Base-by-base conservation (phyloP, 306 rosid species). In the Trifolium dubium region DNA sequence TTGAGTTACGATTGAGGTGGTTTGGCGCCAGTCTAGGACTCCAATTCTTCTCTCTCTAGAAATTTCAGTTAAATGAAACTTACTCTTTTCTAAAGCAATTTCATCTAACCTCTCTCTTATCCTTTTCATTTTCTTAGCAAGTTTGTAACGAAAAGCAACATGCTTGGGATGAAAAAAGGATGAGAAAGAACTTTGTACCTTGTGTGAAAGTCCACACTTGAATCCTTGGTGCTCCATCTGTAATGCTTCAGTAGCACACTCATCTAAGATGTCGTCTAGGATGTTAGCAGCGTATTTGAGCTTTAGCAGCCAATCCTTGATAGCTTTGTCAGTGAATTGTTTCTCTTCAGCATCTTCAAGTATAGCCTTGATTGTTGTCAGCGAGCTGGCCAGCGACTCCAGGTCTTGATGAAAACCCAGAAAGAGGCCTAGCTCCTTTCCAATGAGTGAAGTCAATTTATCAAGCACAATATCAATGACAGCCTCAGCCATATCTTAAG, bases 261-360 rank as follows among this genome's bases (percentile, higher is more conserved):
- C 72, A 5, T 80, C 83, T 62, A 80, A 41, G 32, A 80, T 50
- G 67, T 80, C 83, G n/a, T 80, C 80, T 0, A 74, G 23, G 3
- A 37, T 3, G 17, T 32, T 2, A 61, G 73, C 77, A 13, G 53
- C 71, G 62, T 69, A 55, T 18, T 29, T 40, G 0, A 80, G 67
- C 50, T 74, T 69, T 1, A 18, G 67, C 2, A 74, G 54, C 80
- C 83, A 80, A 61, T 29, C 17, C n/a, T 44, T 64, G 2, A 76
- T 32, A 8, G 65, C 64, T 3, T 10, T 23, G 0, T 76, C 3
- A 2, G 69, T 34, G 46, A 72, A 15, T 13, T 82, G 82, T 60
- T 44, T 68, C 69, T 62, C 74, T 77, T 82, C 85, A 4, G 70
- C 80, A 43, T 78, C 77, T 61, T 82, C 80, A 50, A 81, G 85